A percentile compares a stretch with the other conserved stretches of the same genome.
Evolutionary conservation across 2,329 filamentous ascomycete species (phyloP).

Genomic region (Fusarium ramigenum): DNA sequence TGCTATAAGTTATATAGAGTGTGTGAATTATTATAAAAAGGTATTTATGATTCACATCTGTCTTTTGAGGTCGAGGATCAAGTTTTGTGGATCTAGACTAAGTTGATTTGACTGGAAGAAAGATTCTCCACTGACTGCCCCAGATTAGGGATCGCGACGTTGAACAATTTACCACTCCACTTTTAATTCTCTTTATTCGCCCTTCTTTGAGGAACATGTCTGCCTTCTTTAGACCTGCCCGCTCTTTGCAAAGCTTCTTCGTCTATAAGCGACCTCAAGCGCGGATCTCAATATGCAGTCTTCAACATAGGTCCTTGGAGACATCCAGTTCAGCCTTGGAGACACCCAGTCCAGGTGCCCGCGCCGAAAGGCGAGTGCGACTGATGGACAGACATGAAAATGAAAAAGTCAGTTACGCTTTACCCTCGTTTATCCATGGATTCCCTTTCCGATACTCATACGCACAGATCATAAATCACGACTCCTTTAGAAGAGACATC

Average conservation of each 20-base stretch:
- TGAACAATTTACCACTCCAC: not conserved
- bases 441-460: not conserved
- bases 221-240: not conserved
- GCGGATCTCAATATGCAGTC: not conserved
- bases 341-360: not conserved
- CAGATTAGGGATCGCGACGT: not conserved
- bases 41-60: too few species aligned
- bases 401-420: not conserved
- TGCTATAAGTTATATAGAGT: too few species aligned
- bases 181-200: not conserved
- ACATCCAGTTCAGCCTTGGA: not conserved
- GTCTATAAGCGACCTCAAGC: not conserved
- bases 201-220: not conserved
- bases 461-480: not conserved
- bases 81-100: not conserved
- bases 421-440: not conserved
- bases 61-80: not conserved
- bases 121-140: not conserved
- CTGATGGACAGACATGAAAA: not conserved
- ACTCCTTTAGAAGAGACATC: not conserved
- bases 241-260: not conserved
- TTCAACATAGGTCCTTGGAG: not conserved
- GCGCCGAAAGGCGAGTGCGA: not conserved
- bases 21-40: too few species aligned
- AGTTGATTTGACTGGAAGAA: not conserved